Percentiles rank a stretch among this genome's conserved stretches.
phyloP scores from a whole-genome alignment of 2,329 filamentous ascomycete genomes.

The Blumeriella jaapii region DNA sequence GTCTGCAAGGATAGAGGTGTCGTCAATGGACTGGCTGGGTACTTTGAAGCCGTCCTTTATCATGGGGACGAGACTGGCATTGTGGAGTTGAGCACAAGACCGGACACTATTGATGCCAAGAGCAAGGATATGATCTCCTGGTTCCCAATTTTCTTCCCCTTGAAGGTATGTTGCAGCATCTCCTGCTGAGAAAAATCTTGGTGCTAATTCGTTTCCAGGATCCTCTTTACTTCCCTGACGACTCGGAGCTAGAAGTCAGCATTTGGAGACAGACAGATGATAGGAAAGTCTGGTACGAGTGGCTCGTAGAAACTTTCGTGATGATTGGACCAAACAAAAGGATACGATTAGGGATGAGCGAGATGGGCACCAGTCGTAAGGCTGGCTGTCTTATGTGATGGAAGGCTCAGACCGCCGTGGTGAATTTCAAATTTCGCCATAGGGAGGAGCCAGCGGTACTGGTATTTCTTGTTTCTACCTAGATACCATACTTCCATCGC shows the following conservation, averaged over 20 bases:
- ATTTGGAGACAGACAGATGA: conserved; percentile 98
- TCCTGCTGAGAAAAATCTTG: not conserved
- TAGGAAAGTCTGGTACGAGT: conserved; percentile 96
- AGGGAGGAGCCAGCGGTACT: not conserved
- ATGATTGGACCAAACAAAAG: conserved; percentile 48
- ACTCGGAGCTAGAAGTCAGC: conserved; percentile 75
- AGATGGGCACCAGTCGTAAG: conserved; percentile 57
- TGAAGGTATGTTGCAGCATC: conserved; percentile 54
- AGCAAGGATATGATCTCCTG: conserved; percentile 98
- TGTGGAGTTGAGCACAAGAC: conserved; percentile 85
- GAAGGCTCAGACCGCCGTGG: too few relatives aligned
- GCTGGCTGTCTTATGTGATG: conserved; percentile 58
- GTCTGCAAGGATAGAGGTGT: conserved; percentile 68
- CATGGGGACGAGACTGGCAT: conserved; percentile 38
- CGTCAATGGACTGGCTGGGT: conserved; percentile 83
- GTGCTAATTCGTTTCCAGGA: conserved; percentile 40
- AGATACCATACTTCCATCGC: conserved; percentile 2
- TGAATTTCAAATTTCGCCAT: not conserved
- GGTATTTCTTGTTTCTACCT: conserved; percentile 1
- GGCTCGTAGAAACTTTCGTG: conserved; percentile 79
- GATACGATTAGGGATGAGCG: conserved; percentile 54
- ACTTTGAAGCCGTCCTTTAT: conserved; percentile 96
- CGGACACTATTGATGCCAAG: conserved; percentile 82
- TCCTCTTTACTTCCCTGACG: conserved; percentile 74
- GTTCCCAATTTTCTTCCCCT: conserved; percentile 97